These are phyloP conservation scores for Cutaneotrichosporon sp. DNA, from an alignment of 1,284 basidiomycete genomes.

Conservation along the genomic window DNA sequence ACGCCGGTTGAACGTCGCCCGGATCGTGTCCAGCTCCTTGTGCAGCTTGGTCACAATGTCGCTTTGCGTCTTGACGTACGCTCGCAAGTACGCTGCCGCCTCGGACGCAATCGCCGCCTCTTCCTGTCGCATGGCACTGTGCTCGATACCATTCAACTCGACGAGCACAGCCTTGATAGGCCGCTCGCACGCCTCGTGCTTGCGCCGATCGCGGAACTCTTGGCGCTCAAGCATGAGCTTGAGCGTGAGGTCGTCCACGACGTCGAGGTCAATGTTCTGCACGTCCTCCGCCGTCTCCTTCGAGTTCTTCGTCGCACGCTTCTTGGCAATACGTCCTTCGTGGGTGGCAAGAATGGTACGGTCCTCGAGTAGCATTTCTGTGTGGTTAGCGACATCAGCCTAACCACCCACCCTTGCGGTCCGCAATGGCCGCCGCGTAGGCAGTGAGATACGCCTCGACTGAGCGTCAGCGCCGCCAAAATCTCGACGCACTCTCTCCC, in stretches of 20 bases:
- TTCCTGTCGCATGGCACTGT: slow-evolving; percentile 6
- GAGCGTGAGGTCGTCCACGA: slow-evolving; percentile 26
- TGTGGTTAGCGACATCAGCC: neutral
- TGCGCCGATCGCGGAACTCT: slow-evolving; percentile 33
- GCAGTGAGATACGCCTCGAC: slow-evolving; percentile 43
- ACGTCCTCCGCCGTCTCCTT: slow-evolving; percentile 23
- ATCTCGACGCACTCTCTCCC: slow-evolving; percentile 31
- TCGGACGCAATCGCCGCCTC: slow-evolving; percentile 10
- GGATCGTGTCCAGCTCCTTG: slow-evolving; percentile 43
- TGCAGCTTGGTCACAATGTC: slow-evolving; percentile 32
- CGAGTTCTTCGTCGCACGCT: slow-evolving; percentile 31
- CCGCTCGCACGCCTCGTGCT: slow-evolving; percentile 29
- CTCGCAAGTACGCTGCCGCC: neutral
- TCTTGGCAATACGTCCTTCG: slow-evolving; percentile 30
- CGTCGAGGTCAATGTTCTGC: slow-evolving; percentile 13
- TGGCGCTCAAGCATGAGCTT: slow-evolving; percentile 32
- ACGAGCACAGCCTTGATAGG: slow-evolving; percentile 40
- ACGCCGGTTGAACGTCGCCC: slow-evolving; percentile 39
- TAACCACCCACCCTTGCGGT: slow-evolving; percentile 36
- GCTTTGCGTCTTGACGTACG: slow-evolving; percentile 11
- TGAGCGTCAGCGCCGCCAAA: slow-evolving; percentile 10
- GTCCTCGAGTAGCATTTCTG: slow-evolving; percentile 42
- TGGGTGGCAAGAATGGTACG: slow-evolving; percentile 31
- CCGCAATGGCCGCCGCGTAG: slow-evolving; percentile 40
- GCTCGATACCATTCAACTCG: slow-evolving; percentile 26